Conservation (phyloP, 345 rosid species). For the Eucalyptus regnans region DNA sequence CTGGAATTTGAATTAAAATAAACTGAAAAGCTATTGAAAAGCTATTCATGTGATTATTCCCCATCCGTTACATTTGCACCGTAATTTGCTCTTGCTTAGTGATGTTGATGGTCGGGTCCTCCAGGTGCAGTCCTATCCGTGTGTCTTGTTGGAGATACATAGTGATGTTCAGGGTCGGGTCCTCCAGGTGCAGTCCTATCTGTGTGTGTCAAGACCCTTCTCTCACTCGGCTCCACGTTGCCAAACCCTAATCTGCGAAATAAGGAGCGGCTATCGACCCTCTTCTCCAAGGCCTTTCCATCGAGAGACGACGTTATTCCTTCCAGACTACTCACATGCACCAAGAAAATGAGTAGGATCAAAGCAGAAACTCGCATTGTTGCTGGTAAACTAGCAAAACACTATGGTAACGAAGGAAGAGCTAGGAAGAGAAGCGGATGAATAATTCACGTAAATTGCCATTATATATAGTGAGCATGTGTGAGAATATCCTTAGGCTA, state of each 20-base stretch:
- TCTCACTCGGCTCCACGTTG: neutral
- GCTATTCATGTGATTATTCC: neutral
- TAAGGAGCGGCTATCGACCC: slow-evolving; percentile 1
- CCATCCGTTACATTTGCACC: neutral
- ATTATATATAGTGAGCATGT: neutral
- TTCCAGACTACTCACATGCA: neutral
- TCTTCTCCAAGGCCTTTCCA: neutral
- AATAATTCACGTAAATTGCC: neutral
- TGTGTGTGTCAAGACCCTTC: neutral
- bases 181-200: slow-evolving; percentile 16
- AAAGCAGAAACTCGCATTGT: neutral
- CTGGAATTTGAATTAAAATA: neutral
- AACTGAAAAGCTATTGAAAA: neutral
- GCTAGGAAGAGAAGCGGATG: neutral
- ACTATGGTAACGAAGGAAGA: neutral
- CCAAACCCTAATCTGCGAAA: neutral
- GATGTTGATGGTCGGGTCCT: slow-evolving; percentile 23
- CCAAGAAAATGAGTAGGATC: slow-evolving; percentile 9
- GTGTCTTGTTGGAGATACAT: neutral
- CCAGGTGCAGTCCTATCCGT: neutral
- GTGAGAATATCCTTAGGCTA: neutral
- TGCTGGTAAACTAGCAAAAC: neutral
- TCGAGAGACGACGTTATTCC: neutral
- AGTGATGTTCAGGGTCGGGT: slow-evolving; percentile 18
- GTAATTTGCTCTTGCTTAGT: neutral